A percentile compares a stretch with the other conserved stretches of the same genome.
These are phyloP conservation scores for Cladorrhinum samala DNA, from an alignment of 495 filamentous ascomycete species.

Conservation along the genomic window DNA sequence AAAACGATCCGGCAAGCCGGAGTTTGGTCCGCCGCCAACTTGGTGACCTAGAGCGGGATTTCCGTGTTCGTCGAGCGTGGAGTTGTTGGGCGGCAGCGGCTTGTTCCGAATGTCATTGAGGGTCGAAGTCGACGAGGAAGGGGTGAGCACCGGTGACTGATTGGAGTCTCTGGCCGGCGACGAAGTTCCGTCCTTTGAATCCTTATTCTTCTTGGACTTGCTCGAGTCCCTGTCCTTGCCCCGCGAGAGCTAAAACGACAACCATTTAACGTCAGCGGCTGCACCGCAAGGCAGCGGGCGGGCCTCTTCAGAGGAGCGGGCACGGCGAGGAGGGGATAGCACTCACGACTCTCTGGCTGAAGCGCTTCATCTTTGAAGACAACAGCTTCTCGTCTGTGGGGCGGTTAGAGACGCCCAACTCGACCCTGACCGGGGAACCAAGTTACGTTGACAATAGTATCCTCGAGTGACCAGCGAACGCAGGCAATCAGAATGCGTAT, in stretches of 20 bases:
- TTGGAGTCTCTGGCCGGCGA: constrained; percentile 56
- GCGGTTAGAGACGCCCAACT: constrained; percentile 31
- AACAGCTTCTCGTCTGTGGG: constrained; percentile 34
- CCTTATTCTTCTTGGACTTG: constrained; percentile 92
- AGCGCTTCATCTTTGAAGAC: constrained; percentile 82
- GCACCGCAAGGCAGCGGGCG: neutral
- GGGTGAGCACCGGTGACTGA: constrained; percentile 58
- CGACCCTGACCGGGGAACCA: constrained; percentile 18
- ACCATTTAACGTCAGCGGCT: neutral
- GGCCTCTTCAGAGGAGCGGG: neutral
- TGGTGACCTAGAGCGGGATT: constrained; percentile 39
- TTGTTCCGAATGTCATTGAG: constrained; percentile 83
- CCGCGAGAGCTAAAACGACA: constrained; percentile 69
- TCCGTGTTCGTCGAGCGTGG: constrained; percentile 43
- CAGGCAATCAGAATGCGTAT: neutral
- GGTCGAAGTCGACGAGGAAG: constrained; percentile 80
- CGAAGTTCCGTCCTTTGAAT: constrained; percentile 67
- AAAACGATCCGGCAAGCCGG: constrained; percentile 40
- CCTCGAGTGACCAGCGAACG: constrained; percentile 1
- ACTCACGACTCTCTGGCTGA: constrained; percentile 96
- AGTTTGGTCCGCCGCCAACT: constrained; percentile 18
- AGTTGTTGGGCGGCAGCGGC: constrained; percentile 62
- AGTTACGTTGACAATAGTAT: constrained; percentile 2
- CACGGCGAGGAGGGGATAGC: constrained; percentile 15
- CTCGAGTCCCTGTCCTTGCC: constrained; percentile 91